Conservation (phyloP, 1,284 basidiomycete species). For the Moesziomyces sp. region DNA sequence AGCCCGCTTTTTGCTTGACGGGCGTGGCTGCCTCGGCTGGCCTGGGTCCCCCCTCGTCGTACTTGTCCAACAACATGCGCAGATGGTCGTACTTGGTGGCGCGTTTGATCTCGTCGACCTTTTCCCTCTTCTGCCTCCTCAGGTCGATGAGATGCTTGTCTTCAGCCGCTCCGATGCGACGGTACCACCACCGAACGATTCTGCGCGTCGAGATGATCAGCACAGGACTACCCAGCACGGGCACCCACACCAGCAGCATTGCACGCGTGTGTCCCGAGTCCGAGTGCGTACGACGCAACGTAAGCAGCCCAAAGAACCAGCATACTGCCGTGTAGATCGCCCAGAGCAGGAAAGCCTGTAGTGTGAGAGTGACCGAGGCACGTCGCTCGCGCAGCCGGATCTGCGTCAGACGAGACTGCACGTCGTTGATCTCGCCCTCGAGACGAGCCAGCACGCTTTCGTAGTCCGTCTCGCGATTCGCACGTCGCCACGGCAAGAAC, state of each 20-base stretch:
- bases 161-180: slow-evolving; percentile 82
- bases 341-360: slow-evolving; percentile 85
- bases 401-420: slow-evolving; percentile 83
- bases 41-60: slow-evolving; percentile 75
- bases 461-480: slow-evolving; percentile 69
- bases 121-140: slow-evolving; percentile 82
- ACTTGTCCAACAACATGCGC: slow-evolving; percentile 86
- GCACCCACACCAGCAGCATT: slow-evolving; percentile 35
- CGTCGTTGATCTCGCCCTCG: slow-evolving; percentile 70
- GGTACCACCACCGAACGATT: slow-evolving; percentile 87
- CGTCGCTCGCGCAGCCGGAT: slow-evolving; percentile 87
- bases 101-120: slow-evolving; percentile 96
- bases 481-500: slow-evolving; percentile 41
- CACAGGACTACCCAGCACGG: slow-evolving; percentile 38
- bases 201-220: slow-evolving; percentile 80
- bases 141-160: slow-evolving; percentile 83
- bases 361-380: slow-evolving; percentile 80
- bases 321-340: slow-evolving; percentile 81
- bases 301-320: slow-evolving; percentile 73
- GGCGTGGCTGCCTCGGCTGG: slow-evolving; percentile 19
- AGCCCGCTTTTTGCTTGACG: slow-evolving; percentile 15
- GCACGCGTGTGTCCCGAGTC: slow-evolving; percentile 5
- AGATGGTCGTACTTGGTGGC: slow-evolving; percentile 95
- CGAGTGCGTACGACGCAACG: slow-evolving; percentile 5
- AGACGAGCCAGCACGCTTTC: slow-evolving; percentile 71